These are phyloP conservation scores for Galium porrigens DNA, from an alignment of 305 asterid species.

Conservation along the genomic window DNA sequence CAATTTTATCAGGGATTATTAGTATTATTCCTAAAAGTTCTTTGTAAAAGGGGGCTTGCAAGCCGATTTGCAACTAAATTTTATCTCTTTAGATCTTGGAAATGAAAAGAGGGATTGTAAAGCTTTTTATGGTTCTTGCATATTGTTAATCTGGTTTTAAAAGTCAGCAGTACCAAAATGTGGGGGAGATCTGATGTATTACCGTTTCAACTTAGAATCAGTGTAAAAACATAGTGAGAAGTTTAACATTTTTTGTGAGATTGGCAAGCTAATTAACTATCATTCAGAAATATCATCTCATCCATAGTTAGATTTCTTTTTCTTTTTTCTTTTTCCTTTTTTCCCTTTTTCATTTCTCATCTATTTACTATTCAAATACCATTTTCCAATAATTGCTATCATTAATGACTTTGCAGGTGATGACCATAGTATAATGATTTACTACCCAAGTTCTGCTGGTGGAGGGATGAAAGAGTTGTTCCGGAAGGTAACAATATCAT, in stretches of 20 bases:
- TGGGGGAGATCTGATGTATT: not conserved
- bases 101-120: not conserved
- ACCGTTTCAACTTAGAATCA: not conserved
- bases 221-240: not conserved
- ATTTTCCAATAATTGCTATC: not conserved
- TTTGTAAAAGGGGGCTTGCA: not conserved
- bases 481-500: conserved; percentile 52
- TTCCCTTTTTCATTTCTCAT: not conserved
- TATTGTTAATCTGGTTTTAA: not conserved
- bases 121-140: not conserved
- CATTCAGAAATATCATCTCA: not conserved
- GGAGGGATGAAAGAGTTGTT: conserved; percentile 97
- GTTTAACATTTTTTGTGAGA: not conserved
- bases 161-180: not conserved
- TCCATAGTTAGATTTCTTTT: not conserved
- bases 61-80: not conserved
- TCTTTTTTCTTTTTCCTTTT: too few relatives aligned
- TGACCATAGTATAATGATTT: conserved; percentile 93
- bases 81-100: not conserved
- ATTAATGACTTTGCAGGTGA: conserved; percentile 56
- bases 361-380: not conserved
- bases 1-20: not conserved
- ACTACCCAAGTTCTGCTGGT: conserved; percentile 97
- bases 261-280: not conserved
- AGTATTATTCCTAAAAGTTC: not conserved